phyloP scores from a whole-genome alignment of 345 rosid genomes.

The Gossypium herbaceum region DNA sequence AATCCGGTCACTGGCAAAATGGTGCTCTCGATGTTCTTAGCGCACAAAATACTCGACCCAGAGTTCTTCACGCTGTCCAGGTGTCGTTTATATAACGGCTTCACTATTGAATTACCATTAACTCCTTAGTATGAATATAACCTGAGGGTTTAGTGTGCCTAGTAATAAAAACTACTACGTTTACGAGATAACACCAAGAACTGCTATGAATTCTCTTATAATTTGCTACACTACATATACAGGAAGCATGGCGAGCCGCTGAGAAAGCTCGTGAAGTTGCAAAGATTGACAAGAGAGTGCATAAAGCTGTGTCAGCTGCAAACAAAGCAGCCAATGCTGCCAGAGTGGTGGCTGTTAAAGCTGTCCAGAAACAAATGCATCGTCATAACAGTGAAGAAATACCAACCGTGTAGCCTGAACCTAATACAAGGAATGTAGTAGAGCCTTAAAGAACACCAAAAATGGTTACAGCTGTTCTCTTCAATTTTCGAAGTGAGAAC shows the following conservation, averaged over 20 bases:
- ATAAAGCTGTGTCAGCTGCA: conserved; percentile 56
- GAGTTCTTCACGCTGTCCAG: conserved; percentile 45
- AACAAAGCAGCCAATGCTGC: conserved; percentile 87
- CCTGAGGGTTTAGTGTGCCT: not conserved
- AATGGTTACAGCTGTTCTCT: not conserved
- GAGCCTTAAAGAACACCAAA: not conserved
- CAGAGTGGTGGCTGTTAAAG: conserved; percentile 75
- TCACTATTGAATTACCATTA: not conserved
- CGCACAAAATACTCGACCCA: conserved; percentile 27
- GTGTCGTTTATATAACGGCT: conserved; percentile 9
- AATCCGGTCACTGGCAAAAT: conserved; percentile 73
- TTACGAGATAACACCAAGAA: not conserved
- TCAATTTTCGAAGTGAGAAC: not conserved
- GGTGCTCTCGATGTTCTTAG: conserved; percentile 35
- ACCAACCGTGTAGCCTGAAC: conserved; percentile 1
- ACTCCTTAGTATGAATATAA: not conserved
- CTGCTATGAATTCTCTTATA: not conserved
- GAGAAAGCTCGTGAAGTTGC: conserved; percentile 46
- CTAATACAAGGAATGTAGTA: not conserved
- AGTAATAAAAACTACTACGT: not conserved
- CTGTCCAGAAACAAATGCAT: conserved; percentile 60
- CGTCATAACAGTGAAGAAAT: conserved; percentile 28
- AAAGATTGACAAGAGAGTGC: conserved; percentile 60
- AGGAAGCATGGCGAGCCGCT: conserved; percentile 71
- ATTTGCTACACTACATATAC: conserved; percentile 4